phyloP scores from a whole-genome alignment of 2,329 filamentous ascomycete genomes.

The Orbilia blumenaviensis region DNA sequence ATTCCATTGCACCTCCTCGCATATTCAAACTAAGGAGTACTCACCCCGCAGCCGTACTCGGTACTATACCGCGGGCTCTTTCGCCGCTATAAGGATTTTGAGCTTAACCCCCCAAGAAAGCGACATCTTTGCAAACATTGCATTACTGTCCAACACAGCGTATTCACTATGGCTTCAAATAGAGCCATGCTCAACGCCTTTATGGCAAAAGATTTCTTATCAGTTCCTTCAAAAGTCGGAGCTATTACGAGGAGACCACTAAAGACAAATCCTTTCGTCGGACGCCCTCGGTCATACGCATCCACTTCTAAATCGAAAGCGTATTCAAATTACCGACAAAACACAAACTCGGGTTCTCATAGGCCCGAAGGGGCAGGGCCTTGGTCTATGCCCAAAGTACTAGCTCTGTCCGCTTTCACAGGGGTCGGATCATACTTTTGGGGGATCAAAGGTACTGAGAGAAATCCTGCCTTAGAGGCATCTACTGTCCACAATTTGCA shows the following conservation, averaged over 20 bases:
- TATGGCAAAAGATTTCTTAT: slow-evolving; percentile 38
- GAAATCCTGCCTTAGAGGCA: slow-evolving; percentile 44
- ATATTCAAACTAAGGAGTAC: slow-evolving; percentile 17
- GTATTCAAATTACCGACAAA: slow-evolving; percentile 15
- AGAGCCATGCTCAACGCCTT: slow-evolving; percentile 49
- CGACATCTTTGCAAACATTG: slow-evolving; percentile 29
- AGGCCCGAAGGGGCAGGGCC: slow-evolving; percentile 12
- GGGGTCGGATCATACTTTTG: slow-evolving; percentile 54
- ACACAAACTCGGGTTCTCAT: background rate
- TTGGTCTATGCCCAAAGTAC: slow-evolving; percentile 46
- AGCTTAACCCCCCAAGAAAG: slow-evolving; percentile 20
- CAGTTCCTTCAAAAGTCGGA: slow-evolving; percentile 15
- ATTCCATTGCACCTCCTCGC: background rate
- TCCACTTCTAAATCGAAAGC: slow-evolving; percentile 33
- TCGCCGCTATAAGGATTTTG: slow-evolving; percentile 21
- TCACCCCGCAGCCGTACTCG: background rate
- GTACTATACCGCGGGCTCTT: slow-evolving; percentile 3
- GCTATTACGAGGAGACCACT: slow-evolving; percentile 8
- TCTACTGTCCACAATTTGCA: slow-evolving; percentile 52
- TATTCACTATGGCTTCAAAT: slow-evolving; percentile 35
- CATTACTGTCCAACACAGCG: slow-evolving; percentile 37
- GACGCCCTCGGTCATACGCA: slow-evolving; percentile 15
- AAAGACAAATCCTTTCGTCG: slow-evolving; percentile 7
- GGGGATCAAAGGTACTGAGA: slow-evolving; percentile 33
- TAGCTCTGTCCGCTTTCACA: slow-evolving; percentile 53